Base-by-base conservation (phyloP, 768 basidiomycete genomes). In the Artomyces pyxidatus region DNA sequence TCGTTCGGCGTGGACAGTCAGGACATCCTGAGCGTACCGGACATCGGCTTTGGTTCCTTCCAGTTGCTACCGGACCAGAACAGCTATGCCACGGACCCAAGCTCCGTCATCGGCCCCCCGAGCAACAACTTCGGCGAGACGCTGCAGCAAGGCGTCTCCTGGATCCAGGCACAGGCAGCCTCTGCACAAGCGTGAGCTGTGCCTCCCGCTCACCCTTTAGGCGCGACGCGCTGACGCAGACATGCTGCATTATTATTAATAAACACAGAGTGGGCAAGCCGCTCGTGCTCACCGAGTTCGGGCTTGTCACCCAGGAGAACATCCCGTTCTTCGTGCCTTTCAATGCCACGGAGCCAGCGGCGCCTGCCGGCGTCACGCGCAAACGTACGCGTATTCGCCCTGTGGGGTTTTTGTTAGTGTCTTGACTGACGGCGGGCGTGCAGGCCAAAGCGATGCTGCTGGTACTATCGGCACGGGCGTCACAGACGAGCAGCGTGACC, bases 61-160 rank as follows among this genome's bases (percentile, higher is more conserved):
- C 69, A 69, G 58, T 42, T 68, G 39, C 66, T 68, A 58, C 69
- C 69, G 10, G 69, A 70, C 47, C 67, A 69, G 57, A 57, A 58
- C 39, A 50, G 51, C 39, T 70, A 70, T 56, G 49, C 23, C 19
- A 12, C 52, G 19, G n/a, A 42, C 16, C 46, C 50, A 30, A 40
- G 48, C 25, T 49, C 38, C 23, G 17, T 29, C 28, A 29, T 25
- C 37, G 23, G 22, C 28, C 19, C 48, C 9, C 48, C 54, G 28
- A 42, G 42, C 10, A 14, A 40, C 37, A 42, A 47, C 43, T 58
- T 60, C 19, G 44, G 48, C 38, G 52, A 59, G 28, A 59, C 63
- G 1, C 53, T 70, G 32, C 43, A 56, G 11, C 49, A 61, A 17
- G 69, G 65, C 22, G 54, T 58, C 28, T 50, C 56, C 47, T 70